Evolutionary conservation across 306 rosid genomes (phyloP).

Genomic region (Ammopiptanthus mongolicus): DNA sequence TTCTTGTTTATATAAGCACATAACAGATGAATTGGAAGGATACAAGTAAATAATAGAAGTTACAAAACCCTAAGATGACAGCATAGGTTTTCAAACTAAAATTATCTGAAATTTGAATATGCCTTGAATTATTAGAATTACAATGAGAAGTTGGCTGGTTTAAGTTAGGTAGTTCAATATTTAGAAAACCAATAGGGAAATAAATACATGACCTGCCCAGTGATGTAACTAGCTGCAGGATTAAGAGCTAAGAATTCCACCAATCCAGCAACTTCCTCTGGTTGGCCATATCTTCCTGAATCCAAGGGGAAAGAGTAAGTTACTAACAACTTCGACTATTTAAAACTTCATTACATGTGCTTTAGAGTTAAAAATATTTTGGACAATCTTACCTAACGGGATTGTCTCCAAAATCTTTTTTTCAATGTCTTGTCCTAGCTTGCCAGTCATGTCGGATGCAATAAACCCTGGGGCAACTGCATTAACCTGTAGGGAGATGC

Average conservation of each 20-base stretch:
- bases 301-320: neutral
- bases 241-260: constrained; percentile 82
- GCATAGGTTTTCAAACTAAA: neutral
- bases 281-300: constrained; percentile 80
- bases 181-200: neutral
- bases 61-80: neutral
- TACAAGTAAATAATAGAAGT: neutral
- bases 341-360: neutral
- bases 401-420: constrained; percentile 54
- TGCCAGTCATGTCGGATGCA: constrained; percentile 86
- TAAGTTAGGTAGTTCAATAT: neutral
- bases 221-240: constrained; percentile 78
- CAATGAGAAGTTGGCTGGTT: neutral
- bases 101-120: neutral
- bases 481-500: constrained; percentile 53
- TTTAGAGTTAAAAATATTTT: constrained; percentile 1
- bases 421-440: constrained; percentile 64
- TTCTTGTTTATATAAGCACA: neutral
- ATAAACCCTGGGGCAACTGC: constrained; percentile 88
- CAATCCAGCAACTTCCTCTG: constrained; percentile 90
- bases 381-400: constrained; percentile 57
- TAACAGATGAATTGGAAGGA: neutral
- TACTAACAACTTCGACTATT: neutral
- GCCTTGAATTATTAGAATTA: neutral
- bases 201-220: constrained; percentile 61